phyloP scores from a whole-genome alignment of 768 basidiomycete species.

The Pleurotus salmoneostramineus region DNA sequence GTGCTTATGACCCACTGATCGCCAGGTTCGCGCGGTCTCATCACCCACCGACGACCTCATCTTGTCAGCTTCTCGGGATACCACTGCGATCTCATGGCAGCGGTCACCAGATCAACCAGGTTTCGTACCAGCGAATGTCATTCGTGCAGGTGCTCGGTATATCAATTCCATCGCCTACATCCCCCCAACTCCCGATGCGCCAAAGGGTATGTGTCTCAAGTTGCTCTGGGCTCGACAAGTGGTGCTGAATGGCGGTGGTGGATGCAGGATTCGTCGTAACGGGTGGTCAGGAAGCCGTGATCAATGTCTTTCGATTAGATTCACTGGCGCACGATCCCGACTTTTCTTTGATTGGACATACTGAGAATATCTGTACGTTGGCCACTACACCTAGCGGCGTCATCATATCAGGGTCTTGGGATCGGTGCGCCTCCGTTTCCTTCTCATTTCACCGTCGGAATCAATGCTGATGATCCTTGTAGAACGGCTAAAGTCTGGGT shows the following conservation, averaged over 20 bases:
- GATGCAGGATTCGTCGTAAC: slow-evolving; percentile 77
- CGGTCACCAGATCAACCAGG: slow-evolving; percentile 40
- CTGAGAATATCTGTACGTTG: slow-evolving; percentile 86
- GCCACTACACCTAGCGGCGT: slow-evolving; percentile 70
- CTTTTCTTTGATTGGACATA: slow-evolving; percentile 84
- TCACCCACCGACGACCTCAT: slow-evolving; percentile 75
- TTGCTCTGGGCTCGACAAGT: too few relatives aligned
- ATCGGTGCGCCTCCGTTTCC: slow-evolving; percentile 56
- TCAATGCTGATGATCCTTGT: slow-evolving; percentile 7
- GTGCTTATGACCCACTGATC: not conserved
- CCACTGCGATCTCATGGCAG: slow-evolving; percentile 86
- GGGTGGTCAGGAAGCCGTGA: slow-evolving; percentile 85
- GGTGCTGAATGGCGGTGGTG: slow-evolving; percentile 12
- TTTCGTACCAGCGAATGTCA: slow-evolving; percentile 52
- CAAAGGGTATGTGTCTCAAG: slow-evolving; percentile 51
- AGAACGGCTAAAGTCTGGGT: slow-evolving; percentile 97
- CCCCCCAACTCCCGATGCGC: slow-evolving; percentile 60
- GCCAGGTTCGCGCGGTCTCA: slow-evolving; percentile 77
- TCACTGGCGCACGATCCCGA: slow-evolving; percentile 60
- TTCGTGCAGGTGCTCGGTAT: slow-evolving; percentile 67
- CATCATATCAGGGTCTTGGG: slow-evolving; percentile 96
- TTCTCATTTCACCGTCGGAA: not conserved
- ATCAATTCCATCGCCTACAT: slow-evolving; percentile 83
- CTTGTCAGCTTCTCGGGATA: slow-evolving; percentile 89
- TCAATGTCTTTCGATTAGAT: slow-evolving; percentile 75